Evolutionary conservation across 441 rosid species (phyloP), one percentile per base, ranked within the genome.

Genomic region (Erodium texanum): DNA sequence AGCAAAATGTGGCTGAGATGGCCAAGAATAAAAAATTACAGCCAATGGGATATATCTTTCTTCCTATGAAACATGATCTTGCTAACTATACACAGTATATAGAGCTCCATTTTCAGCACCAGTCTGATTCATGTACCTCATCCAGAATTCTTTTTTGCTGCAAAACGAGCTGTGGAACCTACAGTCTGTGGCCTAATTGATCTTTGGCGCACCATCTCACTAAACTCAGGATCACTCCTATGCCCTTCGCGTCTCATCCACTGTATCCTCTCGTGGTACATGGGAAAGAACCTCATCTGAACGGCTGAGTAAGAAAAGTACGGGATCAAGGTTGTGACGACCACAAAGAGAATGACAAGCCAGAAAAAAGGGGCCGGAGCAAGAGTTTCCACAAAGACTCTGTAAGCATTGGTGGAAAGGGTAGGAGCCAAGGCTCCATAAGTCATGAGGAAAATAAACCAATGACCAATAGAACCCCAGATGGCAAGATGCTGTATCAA

Each of bases 291-390:
- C 72, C 94, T 80, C 86, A 88, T 84, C 73, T 86, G 89, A 66
- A 92, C 24, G 32, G 97, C 77, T 0, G 92, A 82, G 78, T 70
- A 92, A 2, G 79, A 19, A 69, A 92, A 94, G 81, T 84, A 94
- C 1, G 97, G 98, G 43, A 87, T 77, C 34, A 92, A 84, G 6
- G 97, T 68, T 11, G 91, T 63, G 73, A 87, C 67, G 71, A 83
- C 69, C 29, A 87, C 88, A 0, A 87, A 77, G 59, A 89, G 70
- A 1, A 85, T 83, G 74, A 84, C 73, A 23, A 94, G 82, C 99
- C 99, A 94, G 59, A 73, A 92, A 11, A 81, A 81, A 2, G 94
- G 94, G 1, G 97, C 87, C 0, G 99, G 97, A 14, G 98, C 97
- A 19, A 89, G 79, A 61, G 92, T 85, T 82, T 94, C 99, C 0